These are phyloP conservation scores for Pleurotus cornucopiae DNA, from an alignment of 768 basidiomycete species.

Conservation along the genomic window DNA sequence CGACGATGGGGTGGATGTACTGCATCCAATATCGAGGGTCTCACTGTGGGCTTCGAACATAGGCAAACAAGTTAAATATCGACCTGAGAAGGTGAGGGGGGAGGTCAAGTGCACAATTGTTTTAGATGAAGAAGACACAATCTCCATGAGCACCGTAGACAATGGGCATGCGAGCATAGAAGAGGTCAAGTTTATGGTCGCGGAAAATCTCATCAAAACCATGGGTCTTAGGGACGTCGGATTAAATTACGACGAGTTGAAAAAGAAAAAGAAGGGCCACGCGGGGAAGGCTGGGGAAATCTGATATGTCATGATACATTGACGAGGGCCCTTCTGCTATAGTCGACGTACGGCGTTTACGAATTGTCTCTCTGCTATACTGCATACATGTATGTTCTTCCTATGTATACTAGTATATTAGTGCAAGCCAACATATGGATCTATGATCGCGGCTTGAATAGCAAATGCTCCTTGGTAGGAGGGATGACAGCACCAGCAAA, in stretches of 20 bases:
- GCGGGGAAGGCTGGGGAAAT: too few species aligned
- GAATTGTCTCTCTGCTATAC: too few species aligned
- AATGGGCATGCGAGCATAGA: conserved; percentile 55
- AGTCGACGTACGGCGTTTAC: too few species aligned
- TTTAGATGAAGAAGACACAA: conserved; percentile 49
- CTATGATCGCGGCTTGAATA: conserved; percentile 21
- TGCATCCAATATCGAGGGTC: conserved; percentile 69
- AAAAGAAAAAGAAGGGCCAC: conserved; percentile 13
- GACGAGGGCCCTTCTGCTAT: too few species aligned
- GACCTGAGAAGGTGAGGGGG: conserved; percentile 40
- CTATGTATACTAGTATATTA: neutral
- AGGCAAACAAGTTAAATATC: conserved; percentile 40
- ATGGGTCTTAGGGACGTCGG: conserved; percentile 35
- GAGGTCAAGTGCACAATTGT: conserved; percentile 44
- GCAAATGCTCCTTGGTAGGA: conserved; percentile 25
- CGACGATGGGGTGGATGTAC: conserved; percentile 58
- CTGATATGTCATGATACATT: too few species aligned
- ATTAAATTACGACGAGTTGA: conserved; percentile 18
- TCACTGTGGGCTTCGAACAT: conserved; percentile 54
- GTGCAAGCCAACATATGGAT: neutral
- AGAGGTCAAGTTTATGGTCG: conserved; percentile 62
- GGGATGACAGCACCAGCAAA: conserved; percentile 32
- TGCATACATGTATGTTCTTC: too few species aligned
- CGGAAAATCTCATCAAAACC: conserved; percentile 52
- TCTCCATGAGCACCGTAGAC: conserved; percentile 36